Evolutionary conservation across 2,329 filamentous ascomycete species (phyloP), one percentile per base, ranked within the genome.

Genomic region (Beauveria sp.): DNA sequence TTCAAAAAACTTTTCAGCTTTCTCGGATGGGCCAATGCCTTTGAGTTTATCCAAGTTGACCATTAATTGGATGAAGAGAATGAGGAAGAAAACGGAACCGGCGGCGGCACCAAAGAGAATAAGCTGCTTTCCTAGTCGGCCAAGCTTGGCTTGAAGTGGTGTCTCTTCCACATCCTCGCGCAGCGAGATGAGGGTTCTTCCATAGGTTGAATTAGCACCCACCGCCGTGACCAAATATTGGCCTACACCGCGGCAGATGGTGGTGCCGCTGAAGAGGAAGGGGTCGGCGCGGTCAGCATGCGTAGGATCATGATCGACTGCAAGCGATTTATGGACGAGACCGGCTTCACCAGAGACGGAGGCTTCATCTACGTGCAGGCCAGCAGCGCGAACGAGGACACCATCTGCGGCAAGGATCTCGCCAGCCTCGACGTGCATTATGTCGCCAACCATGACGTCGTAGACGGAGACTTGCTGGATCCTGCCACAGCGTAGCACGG

Each of bases 181-280:
- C 12, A 93, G 76, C 43, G 89, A 89, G 82, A 93, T 88, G 76
- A 93, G 82, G 3, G 86, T 91, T 68, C 90, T 89, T 61, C 90
- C 90, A 68, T 90, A 86, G 38, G 84, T 88, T 0, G 89, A 90
- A 71, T 93, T 82, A 42, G 88, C 80, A 65, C 90, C 90, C 20
- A 87, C 86, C 5, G 89, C 84, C 1, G 88, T 91, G 60, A 92
- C 89, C 60, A 93, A 72, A 72, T 91, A 93, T 4, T 83, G 86
- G 10, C 90, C 90, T 8, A 91, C 81, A 60, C 90, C 90, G 68
- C 91, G 88, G 0, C 86, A 85, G 12, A 93, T 86, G 66, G 91
- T 91, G 3, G 87, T 87, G 51, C 90, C 90, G 24, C 89, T 93
- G 4, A 93, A 78, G 64, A 93, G 91, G 72, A 93, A 93, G 0